phyloP scores from a whole-genome alignment of 768 basidiomycete genomes.

The Serendipita sp. region DNA sequence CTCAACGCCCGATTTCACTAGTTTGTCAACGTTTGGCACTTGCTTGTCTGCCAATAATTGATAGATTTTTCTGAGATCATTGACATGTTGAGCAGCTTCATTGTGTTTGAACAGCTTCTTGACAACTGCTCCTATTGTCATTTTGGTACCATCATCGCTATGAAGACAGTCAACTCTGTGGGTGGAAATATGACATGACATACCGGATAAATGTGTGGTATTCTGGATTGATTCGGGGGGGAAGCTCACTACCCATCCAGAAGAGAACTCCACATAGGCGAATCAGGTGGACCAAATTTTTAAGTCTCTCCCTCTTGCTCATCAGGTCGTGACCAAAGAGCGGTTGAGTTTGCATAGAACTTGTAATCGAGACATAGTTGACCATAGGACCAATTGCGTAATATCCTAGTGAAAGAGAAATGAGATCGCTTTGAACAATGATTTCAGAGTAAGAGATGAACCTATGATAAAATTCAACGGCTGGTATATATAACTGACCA shows the following conservation, averaged over 20 bases:
- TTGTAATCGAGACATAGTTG: background rate
- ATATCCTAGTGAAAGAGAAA: background rate
- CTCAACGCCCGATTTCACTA: background rate
- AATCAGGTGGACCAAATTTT: background rate
- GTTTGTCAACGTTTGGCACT: background rate
- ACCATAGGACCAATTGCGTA: background rate
- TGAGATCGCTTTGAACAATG: background rate
- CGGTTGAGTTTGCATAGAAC: constrained; percentile 8
- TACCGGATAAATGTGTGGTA: background rate
- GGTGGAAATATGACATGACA: background rate
- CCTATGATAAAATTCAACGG: constrained; percentile 17
- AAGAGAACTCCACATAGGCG: background rate
- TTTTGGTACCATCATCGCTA: background rate
- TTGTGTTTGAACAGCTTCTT: background rate
- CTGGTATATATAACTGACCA: constrained; percentile 15
- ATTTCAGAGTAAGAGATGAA: constrained; percentile 3
- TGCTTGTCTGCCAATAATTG: background rate
- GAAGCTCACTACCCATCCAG: background rate
- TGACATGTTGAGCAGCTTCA: background rate
- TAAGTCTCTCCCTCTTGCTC: background rate
- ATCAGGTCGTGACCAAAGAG: constrained; percentile 9
- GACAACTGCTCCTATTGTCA: background rate
- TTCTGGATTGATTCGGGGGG: background rate
- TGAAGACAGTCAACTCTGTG: background rate
- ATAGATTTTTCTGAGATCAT: background rate